Evolutionary conservation across 2,329 filamentous ascomycete genomes (phyloP).

Genomic region (Aspergillus tamarii): DNA sequence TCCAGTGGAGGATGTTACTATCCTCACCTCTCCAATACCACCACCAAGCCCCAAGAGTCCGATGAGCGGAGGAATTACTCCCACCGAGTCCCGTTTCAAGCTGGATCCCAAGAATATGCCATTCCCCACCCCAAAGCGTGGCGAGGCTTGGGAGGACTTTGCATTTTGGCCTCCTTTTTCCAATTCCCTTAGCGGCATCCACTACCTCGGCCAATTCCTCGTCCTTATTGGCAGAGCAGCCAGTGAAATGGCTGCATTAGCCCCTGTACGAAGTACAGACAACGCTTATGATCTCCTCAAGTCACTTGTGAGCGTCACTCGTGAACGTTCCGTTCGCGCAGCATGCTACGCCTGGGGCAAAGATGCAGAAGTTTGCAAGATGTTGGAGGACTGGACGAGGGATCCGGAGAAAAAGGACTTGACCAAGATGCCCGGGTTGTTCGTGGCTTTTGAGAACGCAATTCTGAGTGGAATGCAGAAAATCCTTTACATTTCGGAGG

Average conservation of each 20-base stretch:
- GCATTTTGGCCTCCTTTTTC: constrained; percentile 96
- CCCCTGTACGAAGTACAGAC: constrained; percentile 62
- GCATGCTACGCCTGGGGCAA: constrained; percentile 90
- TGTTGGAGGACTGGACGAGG: constrained; percentile 90
- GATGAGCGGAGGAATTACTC: constrained; percentile 54
- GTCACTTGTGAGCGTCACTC: constrained; percentile 72
- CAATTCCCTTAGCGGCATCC: constrained; percentile 87
- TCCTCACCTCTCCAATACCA: constrained; percentile 80
- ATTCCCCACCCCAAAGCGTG: constrained; percentile 73
- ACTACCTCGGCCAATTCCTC: constrained; percentile 83
- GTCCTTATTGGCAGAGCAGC: constrained; percentile 82
- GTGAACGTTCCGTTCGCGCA: constrained; percentile 83
- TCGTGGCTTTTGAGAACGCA: constrained; percentile 81
- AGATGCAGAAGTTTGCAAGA: constrained; percentile 89
- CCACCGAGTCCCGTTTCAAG: constrained; percentile 73
- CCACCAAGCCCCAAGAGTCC: constrained; percentile 69
- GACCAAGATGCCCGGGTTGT: constrained; percentile 86
- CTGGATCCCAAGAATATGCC: constrained; percentile 79
- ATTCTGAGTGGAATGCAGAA: constrained; percentile 88
- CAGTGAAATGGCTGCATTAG: constrained; percentile 78
- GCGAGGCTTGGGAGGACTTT: constrained; percentile 88
- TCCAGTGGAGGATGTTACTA: constrained; percentile 86
- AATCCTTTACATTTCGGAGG: constrained; percentile 89
- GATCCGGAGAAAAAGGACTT: constrained; percentile 80
- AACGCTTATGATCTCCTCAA: constrained; percentile 72